phyloP scores from a whole-genome alignment of 352 stramenopile species.

The Blastocystis sp. region DNA sequence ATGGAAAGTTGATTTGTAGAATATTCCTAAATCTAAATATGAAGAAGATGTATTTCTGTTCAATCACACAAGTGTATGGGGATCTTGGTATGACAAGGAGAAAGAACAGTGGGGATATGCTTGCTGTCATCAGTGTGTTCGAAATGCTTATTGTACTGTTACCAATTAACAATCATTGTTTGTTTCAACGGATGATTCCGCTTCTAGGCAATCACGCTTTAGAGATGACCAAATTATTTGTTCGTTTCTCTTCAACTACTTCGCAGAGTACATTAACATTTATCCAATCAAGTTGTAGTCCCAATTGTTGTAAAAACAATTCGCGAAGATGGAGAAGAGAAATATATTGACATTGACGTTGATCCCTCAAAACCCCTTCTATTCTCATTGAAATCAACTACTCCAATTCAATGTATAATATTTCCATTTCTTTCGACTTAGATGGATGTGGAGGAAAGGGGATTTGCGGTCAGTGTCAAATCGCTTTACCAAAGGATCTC shows the following conservation, averaged over 20 bases:
- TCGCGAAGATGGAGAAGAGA: constrained; percentile 46
- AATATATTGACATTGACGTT: constrained; percentile 45
- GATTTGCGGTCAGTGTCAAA: constrained; percentile 42
- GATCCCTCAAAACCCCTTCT: neutral
- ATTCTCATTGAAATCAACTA: neutral
- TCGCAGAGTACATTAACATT: neutral
- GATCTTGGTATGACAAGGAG: constrained; percentile 91
- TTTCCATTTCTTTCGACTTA: neutral
- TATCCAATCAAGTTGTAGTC: neutral
- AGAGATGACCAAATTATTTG: too few relatives aligned
- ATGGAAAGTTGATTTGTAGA: constrained; percentile 74
- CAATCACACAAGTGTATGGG: constrained; percentile 94
- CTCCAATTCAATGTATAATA: constrained; percentile 1
- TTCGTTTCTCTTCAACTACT: neutral
- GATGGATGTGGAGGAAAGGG: constrained; percentile 54
- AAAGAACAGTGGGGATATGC: constrained; percentile 92
- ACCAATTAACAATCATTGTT: neutral
- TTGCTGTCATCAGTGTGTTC: constrained; percentile 61
- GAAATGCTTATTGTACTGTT: constrained; percentile 67
- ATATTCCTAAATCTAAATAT: constrained; percentile 90
- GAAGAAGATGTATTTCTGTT: constrained; percentile 91
- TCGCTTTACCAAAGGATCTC: constrained; percentile 31
- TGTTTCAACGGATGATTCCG: constrained; percentile 20
- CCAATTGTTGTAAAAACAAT: constrained; percentile 1
- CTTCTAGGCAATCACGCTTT: neutral